Evolutionary conservation across 2,329 filamentous ascomycete species (phyloP), one percentile per base, ranked within the genome.

Genomic region (Alternaria postmessia): DNA sequence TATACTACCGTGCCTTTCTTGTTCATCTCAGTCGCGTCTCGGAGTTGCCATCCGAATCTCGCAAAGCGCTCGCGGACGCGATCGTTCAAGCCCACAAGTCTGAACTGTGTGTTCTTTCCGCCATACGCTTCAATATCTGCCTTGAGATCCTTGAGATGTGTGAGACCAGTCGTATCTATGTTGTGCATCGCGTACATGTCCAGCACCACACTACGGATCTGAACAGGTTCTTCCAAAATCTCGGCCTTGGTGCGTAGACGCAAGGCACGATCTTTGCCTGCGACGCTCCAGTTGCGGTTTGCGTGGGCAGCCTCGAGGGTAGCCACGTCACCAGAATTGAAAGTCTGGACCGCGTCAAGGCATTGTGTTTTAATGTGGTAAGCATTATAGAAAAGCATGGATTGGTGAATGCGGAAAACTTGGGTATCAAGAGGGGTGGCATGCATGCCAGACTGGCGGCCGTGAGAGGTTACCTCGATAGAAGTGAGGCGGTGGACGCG

Each of bases 371-470:
- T 86, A 60, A 83, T 75, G 41, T 82, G 78, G 57, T 86, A 85
- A 3, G 87, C 86, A 68, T 89, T 89, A 62, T 83, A 84, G 78
- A 89, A 89, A 74, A 89, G 85, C 36, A 89, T 77, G 1, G 84
- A 83, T 57, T 87, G 84, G 36, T 81, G 82, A 73, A 88, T 87
- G 4, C 80, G 80, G 69, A 89, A 86, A 36, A 89, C 77, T 30
- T 84, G 85, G 1, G 83, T 81, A 65, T 88, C 86, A 3, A 80
- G 75, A 0, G 80, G 78, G 4, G 81, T 69, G n/a, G 57, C 46
- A 30, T 47, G 55, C 44, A 38, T 49, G 58, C 55, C 64, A 1
- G 59, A 12, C 12, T 44, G 51, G 9, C 24, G 56, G 38, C 52
- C 66, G 61, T 38, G 61, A 51, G 54, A 60, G 14, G 28, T 51